These are phyloP conservation scores for Melaleuca alternifolia DNA, from an alignment of 345 rosid genomes.

Conservation along the genomic window DNA sequence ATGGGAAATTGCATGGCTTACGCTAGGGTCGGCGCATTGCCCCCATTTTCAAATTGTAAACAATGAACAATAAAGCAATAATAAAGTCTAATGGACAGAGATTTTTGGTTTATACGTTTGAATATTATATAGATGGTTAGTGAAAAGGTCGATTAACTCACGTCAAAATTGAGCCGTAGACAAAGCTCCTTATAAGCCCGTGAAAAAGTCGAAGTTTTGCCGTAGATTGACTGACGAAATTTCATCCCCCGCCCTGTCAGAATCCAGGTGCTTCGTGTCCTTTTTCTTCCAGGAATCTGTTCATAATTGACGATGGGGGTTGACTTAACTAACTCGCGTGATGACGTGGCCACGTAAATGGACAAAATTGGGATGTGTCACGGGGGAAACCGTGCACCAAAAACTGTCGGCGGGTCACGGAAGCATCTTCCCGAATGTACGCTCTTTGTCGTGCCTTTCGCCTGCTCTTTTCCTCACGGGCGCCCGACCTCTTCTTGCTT, in stretches of 20 bases:
- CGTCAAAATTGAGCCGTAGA: no score
- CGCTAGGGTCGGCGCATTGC: not conserved
- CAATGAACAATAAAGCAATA: no score
- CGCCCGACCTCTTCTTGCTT: no score
- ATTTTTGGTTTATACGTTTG: not conserved
- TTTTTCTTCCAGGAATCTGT: no score
- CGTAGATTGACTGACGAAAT: no score
- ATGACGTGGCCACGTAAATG: not conserved
- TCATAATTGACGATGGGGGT: not conserved
- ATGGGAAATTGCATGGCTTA: not conserved
- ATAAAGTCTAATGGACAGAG: no score
- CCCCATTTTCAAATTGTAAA: no score
- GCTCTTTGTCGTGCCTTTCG: not conserved
- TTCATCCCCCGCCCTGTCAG: no score
- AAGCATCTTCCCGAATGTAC: not conserved
- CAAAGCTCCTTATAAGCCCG: no score
- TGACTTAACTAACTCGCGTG: not conserved
- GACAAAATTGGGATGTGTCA: not conserved
- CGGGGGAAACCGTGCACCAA: not conserved
- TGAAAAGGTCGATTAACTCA: not conserved
- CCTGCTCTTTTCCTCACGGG: not conserved
- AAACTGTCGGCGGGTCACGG: constrained; percentile 3
- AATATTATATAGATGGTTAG: not conserved
- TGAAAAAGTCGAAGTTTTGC: no score
- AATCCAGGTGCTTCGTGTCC: no score